Conservation (phyloP, 2,329 filamentous ascomycete genomes). For the Xylaria sp. region DNA sequence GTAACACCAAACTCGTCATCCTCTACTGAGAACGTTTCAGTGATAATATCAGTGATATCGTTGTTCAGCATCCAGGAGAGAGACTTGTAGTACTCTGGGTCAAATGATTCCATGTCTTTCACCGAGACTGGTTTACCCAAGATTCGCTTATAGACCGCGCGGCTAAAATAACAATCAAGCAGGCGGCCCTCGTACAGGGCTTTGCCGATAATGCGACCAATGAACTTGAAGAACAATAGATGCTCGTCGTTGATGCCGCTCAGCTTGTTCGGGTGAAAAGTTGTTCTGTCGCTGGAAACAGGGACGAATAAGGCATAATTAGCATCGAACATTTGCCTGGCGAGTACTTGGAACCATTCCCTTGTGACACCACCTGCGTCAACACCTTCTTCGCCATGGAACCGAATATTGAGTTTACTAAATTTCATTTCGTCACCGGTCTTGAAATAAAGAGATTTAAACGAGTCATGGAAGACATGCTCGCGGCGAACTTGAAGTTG, state of each 20-base stretch:
- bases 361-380: slow-evolving; percentile 96
- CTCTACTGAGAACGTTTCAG: slow-evolving; percentile 93
- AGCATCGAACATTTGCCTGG: slow-evolving; percentile 98
- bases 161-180: slow-evolving; percentile 97
- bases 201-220: slow-evolving; percentile 97
- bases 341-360: slow-evolving; percentile 98
- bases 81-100: slow-evolving; percentile 98
- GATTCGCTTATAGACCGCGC: slow-evolving; percentile 97
- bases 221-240: slow-evolving; percentile 98
- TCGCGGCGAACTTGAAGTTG: slow-evolving; percentile 91
- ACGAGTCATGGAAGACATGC: slow-evolving; percentile 97
- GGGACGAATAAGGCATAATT: slow-evolving; percentile 97
- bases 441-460: slow-evolving; percentile 98
- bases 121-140: slow-evolving; percentile 93
- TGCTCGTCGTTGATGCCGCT: slow-evolving; percentile 96
- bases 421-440: slow-evolving; percentile 97
- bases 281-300: slow-evolving; percentile 95
- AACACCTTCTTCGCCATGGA: slow-evolving; percentile 96
- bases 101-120: slow-evolving; percentile 99
- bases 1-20: slow-evolving; percentile 93
- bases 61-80: slow-evolving; percentile 98
- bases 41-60: slow-evolving; percentile 97
- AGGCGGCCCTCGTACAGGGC: slow-evolving; percentile 95
- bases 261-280: slow-evolving; percentile 96
- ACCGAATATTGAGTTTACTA: slow-evolving; percentile 96